Evolutionary conservation across 257 asterid genomes (phyloP), one percentile per base, ranked within the genome.

Genomic region (Solanum pennellii): DNA sequence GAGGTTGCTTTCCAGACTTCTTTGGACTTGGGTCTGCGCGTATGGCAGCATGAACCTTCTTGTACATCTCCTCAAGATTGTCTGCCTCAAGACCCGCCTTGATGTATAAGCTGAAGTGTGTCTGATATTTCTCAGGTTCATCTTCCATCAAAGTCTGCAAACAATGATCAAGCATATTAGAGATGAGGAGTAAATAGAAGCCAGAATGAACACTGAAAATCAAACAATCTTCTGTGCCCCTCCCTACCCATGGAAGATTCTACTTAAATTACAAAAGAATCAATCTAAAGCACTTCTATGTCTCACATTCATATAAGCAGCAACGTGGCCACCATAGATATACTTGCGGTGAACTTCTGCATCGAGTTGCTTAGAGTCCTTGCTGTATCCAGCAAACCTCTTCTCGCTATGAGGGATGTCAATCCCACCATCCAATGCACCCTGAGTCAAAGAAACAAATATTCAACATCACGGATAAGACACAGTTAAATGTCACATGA

Each of bases 361-460:
- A 86, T 95, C 95, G 41, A 95, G 97, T 42, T 92, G 92, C 88
- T 94, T 94, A 74, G 90, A 85, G 16, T 95, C 98, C 91, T 93
- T 95, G 25, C 85, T 79, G 56, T 92, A 95, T 37, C 98, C 98
- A 86, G 97, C 98, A 89, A 95, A 95, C 88, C 98, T 90, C 92
- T 95, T 95, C 29, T 95, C 97, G 12, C 98, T 93, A 88, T 94
- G 98, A 77, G 98, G 98, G 84, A 95, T 91, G 88, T 95, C 98
- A 83, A 95, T 87, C 10, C 98, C 98, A 75, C 98, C 97, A 74
- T 95, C 97, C 79, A 95, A 73, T 18, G 97, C 98, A 33, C 97
- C 96, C 97, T 94, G 90, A 79, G 86, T 29, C 29, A 39, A 49
- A 82, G 29, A 82, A 49, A 10, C 29, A 49, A 49, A 82, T 16